phyloP scores from a whole-genome alignment of 2,329 filamentous ascomycete species.

The Fusarium mexicanum region DNA sequence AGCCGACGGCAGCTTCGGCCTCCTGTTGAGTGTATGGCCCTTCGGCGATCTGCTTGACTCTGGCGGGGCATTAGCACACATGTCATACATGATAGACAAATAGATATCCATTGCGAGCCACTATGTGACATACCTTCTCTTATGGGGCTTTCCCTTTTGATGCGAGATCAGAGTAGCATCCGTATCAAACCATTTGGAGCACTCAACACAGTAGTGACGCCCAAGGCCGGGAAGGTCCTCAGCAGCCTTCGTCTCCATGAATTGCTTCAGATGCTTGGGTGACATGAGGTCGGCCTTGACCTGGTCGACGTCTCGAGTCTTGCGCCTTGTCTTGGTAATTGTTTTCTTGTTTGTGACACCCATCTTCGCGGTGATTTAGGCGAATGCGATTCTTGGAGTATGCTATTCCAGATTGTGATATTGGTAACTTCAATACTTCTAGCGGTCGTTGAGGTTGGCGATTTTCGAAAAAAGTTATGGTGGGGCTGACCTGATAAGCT shows the following conservation, averaged over 20 bases:
- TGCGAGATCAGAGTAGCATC: slow-evolving; percentile 80
- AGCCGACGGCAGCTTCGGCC: slow-evolving; percentile 81
- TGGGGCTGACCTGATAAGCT: slow-evolving; percentile 11
- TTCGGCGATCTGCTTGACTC: slow-evolving; percentile 82
- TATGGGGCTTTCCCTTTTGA: slow-evolving; percentile 89
- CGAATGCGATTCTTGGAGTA: background rate
- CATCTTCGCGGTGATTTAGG: slow-evolving; percentile 57
- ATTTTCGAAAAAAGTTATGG: slow-evolving; percentile 39
- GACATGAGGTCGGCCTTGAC: slow-evolving; percentile 83
- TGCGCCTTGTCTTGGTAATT: slow-evolving; percentile 78
- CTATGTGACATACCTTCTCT: slow-evolving; percentile 69
- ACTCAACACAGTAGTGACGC: slow-evolving; percentile 88
- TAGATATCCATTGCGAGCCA: slow-evolving; percentile 10
- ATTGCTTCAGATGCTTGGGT: slow-evolving; percentile 81
- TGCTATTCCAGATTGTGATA: background rate
- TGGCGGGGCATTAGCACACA: slow-evolving; percentile 51
- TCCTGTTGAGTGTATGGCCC: slow-evolving; percentile 88
- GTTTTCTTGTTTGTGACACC: slow-evolving; percentile 73
- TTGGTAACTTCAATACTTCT: background rate
- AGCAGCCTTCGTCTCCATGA: slow-evolving; percentile 78
- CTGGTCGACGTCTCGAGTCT: slow-evolving; percentile 90
- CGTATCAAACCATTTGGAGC: slow-evolving; percentile 95
- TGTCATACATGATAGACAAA: background rate
- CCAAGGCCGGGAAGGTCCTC: slow-evolving; percentile 92
- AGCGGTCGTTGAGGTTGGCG: slow-evolving; percentile 30